Evolutionary conservation across 495 filamentous ascomycete genomes (phyloP).

Genomic region (Tricharina praecox): DNA sequence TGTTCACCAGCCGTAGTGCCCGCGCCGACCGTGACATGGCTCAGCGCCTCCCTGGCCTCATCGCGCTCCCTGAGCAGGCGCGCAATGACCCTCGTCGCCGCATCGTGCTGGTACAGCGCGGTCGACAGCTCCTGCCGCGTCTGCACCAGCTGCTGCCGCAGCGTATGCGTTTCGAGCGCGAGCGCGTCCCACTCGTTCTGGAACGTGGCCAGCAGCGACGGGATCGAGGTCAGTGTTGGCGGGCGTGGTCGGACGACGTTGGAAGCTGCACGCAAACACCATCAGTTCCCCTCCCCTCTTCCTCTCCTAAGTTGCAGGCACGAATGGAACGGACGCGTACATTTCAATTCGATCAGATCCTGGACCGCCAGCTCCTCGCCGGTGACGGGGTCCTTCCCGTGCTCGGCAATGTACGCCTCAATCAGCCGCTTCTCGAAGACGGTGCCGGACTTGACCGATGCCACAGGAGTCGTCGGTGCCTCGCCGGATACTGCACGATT

Average conservation of each 20-base stretch:
- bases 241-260: conserved; percentile 74
- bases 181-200: conserved; percentile 97
- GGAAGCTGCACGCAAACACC: conserved; percentile 40
- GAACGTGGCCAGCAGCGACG: conserved; percentile 87
- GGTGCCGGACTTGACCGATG: conserved; percentile 83
- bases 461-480: conserved; percentile 84
- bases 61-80: conserved; percentile 76
- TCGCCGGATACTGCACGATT: conserved; percentile 71
- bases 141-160: conserved; percentile 73
- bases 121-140: conserved; percentile 85
- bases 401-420: conserved; percentile 83
- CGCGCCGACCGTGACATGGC: conserved; percentile 56
- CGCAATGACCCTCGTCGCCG: conserved; percentile 81
- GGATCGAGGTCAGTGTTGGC: conserved; percentile 89
- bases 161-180: conserved; percentile 72
- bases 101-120: conserved; percentile 90
- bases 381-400: conserved; percentile 85
- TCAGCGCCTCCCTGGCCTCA: conserved; percentile 82
- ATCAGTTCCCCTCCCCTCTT: not conserved
- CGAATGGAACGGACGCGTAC: conserved; percentile 6
- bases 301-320: not conserved
- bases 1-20: conserved; percentile 49
- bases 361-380: conserved; percentile 72
- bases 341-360: conserved; percentile 73
- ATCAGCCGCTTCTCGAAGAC: conserved; percentile 91